Conservation (phyloP, 2,329 filamentous ascomycete species). For the Fusarium protoensiforme region DNA sequence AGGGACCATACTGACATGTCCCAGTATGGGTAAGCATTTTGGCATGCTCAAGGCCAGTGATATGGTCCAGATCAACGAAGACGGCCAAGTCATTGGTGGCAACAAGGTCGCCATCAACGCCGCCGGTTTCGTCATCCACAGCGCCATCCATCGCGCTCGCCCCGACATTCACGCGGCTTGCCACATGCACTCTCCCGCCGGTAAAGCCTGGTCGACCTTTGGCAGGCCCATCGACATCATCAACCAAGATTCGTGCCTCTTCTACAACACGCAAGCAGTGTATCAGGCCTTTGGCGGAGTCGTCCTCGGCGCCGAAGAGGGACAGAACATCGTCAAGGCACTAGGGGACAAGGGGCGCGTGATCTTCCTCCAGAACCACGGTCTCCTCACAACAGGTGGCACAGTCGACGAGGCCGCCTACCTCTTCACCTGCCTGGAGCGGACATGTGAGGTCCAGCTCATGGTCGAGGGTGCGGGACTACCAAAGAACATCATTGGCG, state of each 20-base stretch:
- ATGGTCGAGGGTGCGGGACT: conserved; percentile 41
- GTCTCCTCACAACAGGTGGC: conserved; percentile 68
- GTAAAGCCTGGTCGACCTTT: conserved; percentile 70
- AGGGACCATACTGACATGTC: not conserved
- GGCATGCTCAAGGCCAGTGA: conserved; percentile 68
- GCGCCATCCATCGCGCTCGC: conserved; percentile 66
- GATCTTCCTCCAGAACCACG: conserved; percentile 71
- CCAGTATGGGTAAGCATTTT: conserved; percentile 64
- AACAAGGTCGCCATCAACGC: conserved; percentile 65
- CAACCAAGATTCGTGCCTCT: conserved; percentile 66
- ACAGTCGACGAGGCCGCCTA: conserved; percentile 76
- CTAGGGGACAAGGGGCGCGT: conserved; percentile 63
- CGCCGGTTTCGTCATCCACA: conserved; percentile 71
- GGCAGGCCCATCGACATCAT: conserved; percentile 68
- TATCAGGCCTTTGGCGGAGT: conserved; percentile 71
- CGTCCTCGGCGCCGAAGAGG: conserved; percentile 68
- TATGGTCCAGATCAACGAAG: conserved; percentile 66
- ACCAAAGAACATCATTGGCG: conserved; percentile 45
- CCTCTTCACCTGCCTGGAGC: conserved; percentile 59
- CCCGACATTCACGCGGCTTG: conserved; percentile 69
- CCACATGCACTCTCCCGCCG: conserved; percentile 67
- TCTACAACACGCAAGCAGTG: conserved; percentile 66
- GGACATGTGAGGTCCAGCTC: conserved; percentile 46
- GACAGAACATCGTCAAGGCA: conserved; percentile 65
- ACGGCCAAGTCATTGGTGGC: conserved; percentile 56